phyloP scores from a whole-genome alignment of 345 rosid genomes.

The Moricandia arvensis region DNA sequence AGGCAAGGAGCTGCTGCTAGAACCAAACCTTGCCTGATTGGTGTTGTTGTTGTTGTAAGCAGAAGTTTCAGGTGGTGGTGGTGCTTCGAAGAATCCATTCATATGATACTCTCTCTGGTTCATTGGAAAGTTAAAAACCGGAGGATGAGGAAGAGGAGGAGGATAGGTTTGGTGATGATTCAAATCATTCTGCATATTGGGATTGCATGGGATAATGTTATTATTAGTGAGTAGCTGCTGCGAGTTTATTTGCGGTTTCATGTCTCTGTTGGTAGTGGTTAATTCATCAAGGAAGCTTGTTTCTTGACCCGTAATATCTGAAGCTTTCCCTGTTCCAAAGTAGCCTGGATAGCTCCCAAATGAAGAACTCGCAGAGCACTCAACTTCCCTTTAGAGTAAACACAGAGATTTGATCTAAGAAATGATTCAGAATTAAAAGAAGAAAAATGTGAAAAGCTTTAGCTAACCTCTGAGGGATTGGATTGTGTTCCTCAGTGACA shows the following conservation, averaged over 20 bases:
- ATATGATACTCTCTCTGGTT: constrained; percentile 52
- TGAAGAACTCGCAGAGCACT: constrained; percentile 72
- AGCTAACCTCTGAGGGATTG: constrained; percentile 52
- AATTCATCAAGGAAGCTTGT: constrained; percentile 60
- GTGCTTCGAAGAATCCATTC: constrained; percentile 56
- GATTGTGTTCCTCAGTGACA: constrained; percentile 52
- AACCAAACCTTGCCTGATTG: constrained; percentile 57
- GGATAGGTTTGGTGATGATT: constrained; percentile 49
- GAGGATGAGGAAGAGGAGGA: constrained; percentile 24
- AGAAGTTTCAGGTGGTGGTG: constrained; percentile 45
- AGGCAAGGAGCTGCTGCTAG: constrained; percentile 47
- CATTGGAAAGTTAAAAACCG: constrained; percentile 50
- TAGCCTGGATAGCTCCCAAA: constrained; percentile 71
- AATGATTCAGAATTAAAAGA: neutral
- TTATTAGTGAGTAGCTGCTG: constrained; percentile 43
- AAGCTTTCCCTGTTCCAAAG: constrained; percentile 54
- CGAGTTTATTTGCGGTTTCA: constrained; percentile 41
- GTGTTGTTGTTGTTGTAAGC: constrained; percentile 31
- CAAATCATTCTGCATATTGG: constrained; percentile 45
- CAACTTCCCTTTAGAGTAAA: constrained; percentile 52
- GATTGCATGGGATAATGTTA: constrained; percentile 37
- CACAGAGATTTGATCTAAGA: neutral
- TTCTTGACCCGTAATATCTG: constrained; percentile 66
- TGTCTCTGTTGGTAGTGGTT: constrained; percentile 43
- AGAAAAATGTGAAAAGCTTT: neutral